Conservation (phyloP, 192 early-diverging fungal species). For the Backusella tuberculispora region DNA sequence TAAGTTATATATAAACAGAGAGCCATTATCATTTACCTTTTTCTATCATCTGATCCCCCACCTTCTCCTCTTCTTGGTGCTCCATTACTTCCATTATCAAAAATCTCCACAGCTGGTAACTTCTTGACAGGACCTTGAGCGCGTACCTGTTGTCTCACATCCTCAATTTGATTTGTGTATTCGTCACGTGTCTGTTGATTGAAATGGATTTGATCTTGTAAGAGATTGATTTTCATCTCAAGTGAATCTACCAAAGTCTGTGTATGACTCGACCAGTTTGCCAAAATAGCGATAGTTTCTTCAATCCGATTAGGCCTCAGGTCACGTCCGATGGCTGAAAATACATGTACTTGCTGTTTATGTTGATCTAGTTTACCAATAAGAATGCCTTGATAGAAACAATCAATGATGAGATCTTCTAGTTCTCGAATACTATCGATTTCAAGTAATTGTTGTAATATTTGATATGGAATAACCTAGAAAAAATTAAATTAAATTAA, state of each 20-base stretch:
- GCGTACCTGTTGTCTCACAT: background rate
- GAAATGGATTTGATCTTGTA: background rate
- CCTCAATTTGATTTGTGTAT: background rate
- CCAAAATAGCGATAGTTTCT: slow-evolving; percentile 57
- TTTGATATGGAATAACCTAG: slow-evolving; percentile 73
- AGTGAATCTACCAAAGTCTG: slow-evolving; percentile 55
- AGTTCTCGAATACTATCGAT: slow-evolving; percentile 81
- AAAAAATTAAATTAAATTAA: background rate
- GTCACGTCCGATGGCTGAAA: slow-evolving; percentile 86
- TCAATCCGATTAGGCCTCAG: slow-evolving; percentile 66
- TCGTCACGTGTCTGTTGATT: background rate
- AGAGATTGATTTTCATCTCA: slow-evolving; percentile 49
- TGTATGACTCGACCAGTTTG: slow-evolving; percentile 64
- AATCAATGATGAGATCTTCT: slow-evolving; percentile 88
- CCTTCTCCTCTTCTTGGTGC: background rate
- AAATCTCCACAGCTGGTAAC: background rate
- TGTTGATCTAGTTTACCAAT: slow-evolving; percentile 86
- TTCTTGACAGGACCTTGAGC: background rate
- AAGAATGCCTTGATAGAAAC: slow-evolving; percentile 80
- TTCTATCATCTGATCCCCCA: background rate
- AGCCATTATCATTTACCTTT: background rate
- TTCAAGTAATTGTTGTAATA: slow-evolving; percentile 66
- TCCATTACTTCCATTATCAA: background rate
- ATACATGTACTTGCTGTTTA: slow-evolving; percentile 69
- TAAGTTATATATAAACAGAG: too few relatives aligned